Base-by-base conservation (phyloP, 2,329 filamentous ascomycete species). In the Fusarium oxysporum region DNA sequence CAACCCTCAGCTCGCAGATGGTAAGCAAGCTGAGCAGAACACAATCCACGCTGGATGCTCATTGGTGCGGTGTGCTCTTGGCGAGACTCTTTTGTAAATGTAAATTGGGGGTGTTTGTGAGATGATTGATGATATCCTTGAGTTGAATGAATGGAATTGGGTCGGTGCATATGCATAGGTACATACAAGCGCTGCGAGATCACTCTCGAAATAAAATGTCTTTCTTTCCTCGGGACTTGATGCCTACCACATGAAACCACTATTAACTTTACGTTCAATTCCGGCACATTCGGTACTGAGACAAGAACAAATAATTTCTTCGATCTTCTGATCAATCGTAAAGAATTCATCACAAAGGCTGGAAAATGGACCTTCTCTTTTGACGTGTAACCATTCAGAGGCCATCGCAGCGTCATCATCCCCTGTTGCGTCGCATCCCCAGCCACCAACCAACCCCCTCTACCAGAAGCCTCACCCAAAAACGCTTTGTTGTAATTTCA, bases 41-140 rank as follows among this genome's bases (percentile, higher is more conserved):
- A 99, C 96, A 0, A 92, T 98, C 65, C 86, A 96, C 58, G 94
- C 96, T 5, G 96, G 96, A 10, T 96, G 95, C 82, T 97, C 94
- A 45, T 87, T 99, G 76, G 94, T 98, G 56, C 88, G 96, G 65
- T 98, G 96, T 80, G 96, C 95, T 9, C 85, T 98, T 73, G 96
- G 96, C 25, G 96, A 99, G 86, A 50, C 47, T 33, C 30, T 50
- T 23, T 14, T 50, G 47, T 50, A 33, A 37, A 30, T 30, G 30
- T 16, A 33, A 14, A 73, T 73, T 57, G 21, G 45, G 38, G 14
- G 44, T 37, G 40, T 61, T 57, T 68, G 65, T 45, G 62, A 48
- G 21, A 43, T 30, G 70, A 68, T 68, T 68, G 51, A 66, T 61
- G 66, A 74, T 76, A 76, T 74, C 73, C 71, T 77, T 77, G 71